These are phyloP conservation scores for Russula brevipes DNA, from an alignment of 768 basidiomycete genomes.

Conservation along the genomic window DNA sequence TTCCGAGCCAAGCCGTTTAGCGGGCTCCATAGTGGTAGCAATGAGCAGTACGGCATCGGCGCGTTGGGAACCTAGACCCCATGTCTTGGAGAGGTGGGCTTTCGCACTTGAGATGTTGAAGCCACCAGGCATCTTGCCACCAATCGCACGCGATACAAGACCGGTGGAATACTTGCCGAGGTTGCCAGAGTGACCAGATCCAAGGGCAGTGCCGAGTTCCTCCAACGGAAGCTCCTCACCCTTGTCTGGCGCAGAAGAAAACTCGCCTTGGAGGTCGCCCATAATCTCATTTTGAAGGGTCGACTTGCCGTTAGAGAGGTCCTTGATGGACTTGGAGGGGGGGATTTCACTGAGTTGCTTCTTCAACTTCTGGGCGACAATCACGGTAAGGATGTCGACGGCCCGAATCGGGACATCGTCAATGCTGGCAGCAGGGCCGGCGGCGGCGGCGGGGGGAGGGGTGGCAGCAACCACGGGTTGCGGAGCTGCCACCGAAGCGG, in stretches of 20 bases:
- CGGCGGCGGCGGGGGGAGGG: slow-evolving; percentile 38
- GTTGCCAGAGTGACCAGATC: slow-evolving; percentile 73
- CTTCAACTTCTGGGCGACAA: slow-evolving; percentile 98
- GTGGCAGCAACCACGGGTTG: slow-evolving; percentile 38
- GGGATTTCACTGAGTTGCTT: slow-evolving; percentile 88
- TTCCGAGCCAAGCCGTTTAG: slow-evolving; percentile 89
- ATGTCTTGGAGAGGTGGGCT: slow-evolving; percentile 80
- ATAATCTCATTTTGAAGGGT: slow-evolving; percentile 98
- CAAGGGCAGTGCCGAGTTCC: slow-evolving; percentile 84
- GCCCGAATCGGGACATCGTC: slow-evolving; percentile 93
- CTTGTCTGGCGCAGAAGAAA: slow-evolving; percentile 93
- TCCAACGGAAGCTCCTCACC: slow-evolving; percentile 96
- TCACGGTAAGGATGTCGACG: slow-evolving; percentile 74
- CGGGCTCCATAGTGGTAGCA: slow-evolving; percentile 87
- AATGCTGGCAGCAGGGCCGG: slow-evolving; percentile 51
- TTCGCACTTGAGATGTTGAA: slow-evolving; percentile 94
- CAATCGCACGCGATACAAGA: slow-evolving; percentile 84
- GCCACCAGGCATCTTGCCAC: slow-evolving; percentile 97
- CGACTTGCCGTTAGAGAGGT: slow-evolving; percentile 97
- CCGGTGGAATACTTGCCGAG: slow-evolving; percentile 93
- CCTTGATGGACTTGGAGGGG: slow-evolving; percentile 92
- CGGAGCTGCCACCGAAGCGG: slow-evolving; percentile 32
- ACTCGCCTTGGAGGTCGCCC: slow-evolving; percentile 94
- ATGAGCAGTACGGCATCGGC: slow-evolving; percentile 87
- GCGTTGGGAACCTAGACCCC: slow-evolving; percentile 91